phyloP scores from a whole-genome alignment of 2,329 filamentous ascomycete species.

The Lasiodiplodia theobromae region DNA sequence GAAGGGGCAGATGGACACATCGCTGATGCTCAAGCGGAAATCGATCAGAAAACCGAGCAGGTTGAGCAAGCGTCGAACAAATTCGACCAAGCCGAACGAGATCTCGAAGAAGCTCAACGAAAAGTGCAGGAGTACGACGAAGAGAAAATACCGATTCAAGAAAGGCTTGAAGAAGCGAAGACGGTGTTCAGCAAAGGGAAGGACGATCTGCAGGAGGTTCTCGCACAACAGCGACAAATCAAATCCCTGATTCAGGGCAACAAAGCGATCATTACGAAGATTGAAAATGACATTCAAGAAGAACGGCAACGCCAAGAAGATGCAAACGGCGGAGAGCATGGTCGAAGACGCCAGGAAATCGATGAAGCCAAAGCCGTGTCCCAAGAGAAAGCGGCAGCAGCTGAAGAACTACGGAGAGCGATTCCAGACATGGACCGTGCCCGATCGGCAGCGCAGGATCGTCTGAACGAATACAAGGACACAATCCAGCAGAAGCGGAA shows the following conservation, averaged over 20 bases:
- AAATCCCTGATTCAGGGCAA: constrained; percentile 57
- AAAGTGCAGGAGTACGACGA: constrained; percentile 43
- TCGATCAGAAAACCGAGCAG: constrained; percentile 55
- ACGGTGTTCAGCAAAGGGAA: constrained; percentile 62
- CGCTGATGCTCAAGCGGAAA: constrained; percentile 42
- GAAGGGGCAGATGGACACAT: constrained; percentile 35
- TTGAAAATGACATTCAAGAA: constrained; percentile 55
- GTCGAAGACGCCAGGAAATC: constrained; percentile 66
- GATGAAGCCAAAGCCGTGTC: constrained; percentile 63
- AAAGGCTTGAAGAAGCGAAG: constrained; percentile 58
- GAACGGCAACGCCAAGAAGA: constrained; percentile 66
- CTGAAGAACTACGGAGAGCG: constrained; percentile 51
- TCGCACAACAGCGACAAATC: constrained; percentile 67
- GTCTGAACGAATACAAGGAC: constrained; percentile 35
- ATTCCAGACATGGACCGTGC: constrained; percentile 43
- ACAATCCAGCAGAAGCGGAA: constrained; percentile 40
- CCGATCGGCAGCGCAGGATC: constrained; percentile 42
- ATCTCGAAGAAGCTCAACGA: constrained; percentile 46
- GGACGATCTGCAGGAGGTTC: constrained; percentile 60
- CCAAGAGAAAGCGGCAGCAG: constrained; percentile 52
- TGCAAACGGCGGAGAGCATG: constrained; percentile 73
- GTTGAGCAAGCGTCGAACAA: constrained; percentile 54
- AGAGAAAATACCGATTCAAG: constrained; percentile 53
- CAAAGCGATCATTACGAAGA: constrained; percentile 60
- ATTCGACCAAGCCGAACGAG: constrained; percentile 54